A percentile compares a stretch with the other conserved stretches of the same genome.
phyloP scores from a whole-genome alignment of 176 grass and related monocot genomes.

The Eragrostis nindensis region DNA sequence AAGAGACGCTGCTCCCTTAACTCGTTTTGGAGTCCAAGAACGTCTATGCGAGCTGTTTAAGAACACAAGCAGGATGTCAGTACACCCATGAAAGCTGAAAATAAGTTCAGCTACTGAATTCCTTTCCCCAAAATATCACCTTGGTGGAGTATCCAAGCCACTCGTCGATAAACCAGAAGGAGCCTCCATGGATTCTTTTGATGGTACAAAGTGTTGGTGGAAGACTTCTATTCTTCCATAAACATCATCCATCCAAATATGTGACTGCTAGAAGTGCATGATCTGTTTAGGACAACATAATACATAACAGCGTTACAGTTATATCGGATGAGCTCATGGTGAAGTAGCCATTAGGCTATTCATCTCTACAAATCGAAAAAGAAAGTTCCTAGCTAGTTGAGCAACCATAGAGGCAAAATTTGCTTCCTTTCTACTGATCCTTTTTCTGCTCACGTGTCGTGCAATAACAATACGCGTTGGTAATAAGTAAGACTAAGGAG shows the following conservation, averaged over 20 bases:
- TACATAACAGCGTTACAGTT: background rate
- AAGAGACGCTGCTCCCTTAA: conserved; percentile 79
- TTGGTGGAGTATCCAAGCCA: conserved; percentile 52
- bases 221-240: conserved; percentile 83
- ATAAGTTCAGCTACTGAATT: conserved; percentile 14
- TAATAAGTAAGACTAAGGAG: background rate
- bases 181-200: conserved; percentile 49
- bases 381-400: background rate
- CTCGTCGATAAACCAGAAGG: conserved; percentile 46
- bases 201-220: conserved; percentile 70
- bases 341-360: background rate
- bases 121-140: conserved; percentile 45
- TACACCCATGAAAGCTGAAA: conserved; percentile 11
- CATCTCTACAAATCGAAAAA: background rate
- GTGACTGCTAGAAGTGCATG: conserved; percentile 38
- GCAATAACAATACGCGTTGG: background rate
- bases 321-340: background rate
- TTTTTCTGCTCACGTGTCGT: background rate
- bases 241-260: conserved; percentile 81
- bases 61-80: conserved; percentile 24
- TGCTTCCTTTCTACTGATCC: background rate
- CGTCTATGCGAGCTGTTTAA: conserved; percentile 42
- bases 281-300: conserved; percentile 32
- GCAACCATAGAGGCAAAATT: background rate
- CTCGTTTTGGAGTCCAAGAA: conserved; percentile 71